These are phyloP conservation scores for Chlorociboria aeruginascens DNA, from an alignment of 495 filamentous ascomycete genomes.

Conservation along the genomic window DNA sequence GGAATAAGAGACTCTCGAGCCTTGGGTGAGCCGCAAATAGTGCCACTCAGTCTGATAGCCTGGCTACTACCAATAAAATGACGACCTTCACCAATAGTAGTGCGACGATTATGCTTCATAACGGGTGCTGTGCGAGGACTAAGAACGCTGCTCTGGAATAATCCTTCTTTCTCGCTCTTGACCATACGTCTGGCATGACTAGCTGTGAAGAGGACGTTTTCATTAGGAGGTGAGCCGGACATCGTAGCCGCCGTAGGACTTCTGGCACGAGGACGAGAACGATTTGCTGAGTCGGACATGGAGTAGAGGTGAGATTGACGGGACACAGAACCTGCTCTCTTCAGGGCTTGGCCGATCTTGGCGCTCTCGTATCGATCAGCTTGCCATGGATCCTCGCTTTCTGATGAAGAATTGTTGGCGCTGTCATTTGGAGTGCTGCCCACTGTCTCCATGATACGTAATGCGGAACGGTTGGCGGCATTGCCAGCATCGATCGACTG, in stretches of 20 bases:
- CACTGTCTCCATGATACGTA: slow-evolving; percentile 36
- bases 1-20: slow-evolving; percentile 13
- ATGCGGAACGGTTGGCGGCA: slow-evolving; percentile 41
- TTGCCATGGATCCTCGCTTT: slow-evolving; percentile 26
- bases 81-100: slow-evolving; percentile 14
- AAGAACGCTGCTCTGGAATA: slow-evolving; percentile 45
- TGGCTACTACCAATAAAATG: slow-evolving; percentile 9
- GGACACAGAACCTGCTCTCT: slow-evolving; percentile 33
- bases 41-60: slow-evolving; percentile 9
- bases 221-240: slow-evolving; percentile 43
- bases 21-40: slow-evolving; percentile 9
- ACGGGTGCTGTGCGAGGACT: slow-evolving; percentile 54
- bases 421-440: slow-evolving; percentile 34
- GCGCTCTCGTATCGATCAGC: slow-evolving; percentile 40
- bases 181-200: slow-evolving; percentile 61
- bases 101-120: slow-evolving; percentile 33
- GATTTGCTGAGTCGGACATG: slow-evolving; percentile 22
- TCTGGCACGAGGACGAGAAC: slow-evolving; percentile 42
- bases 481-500: slow-evolving; percentile 51
- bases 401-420: slow-evolving; percentile 29
- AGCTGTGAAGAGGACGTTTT: slow-evolving; percentile 51
- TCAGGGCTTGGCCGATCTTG: slow-evolving; percentile 51
- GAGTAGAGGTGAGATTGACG: slow-evolving; percentile 18
- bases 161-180: slow-evolving; percentile 46
- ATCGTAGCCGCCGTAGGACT: slow-evolving; percentile 44